Percentiles rank a stretch among this genome's conserved stretches.
Evolutionary conservation across 1,284 basidiomycete genomes (phyloP).

Genomic region (Cryptococcus wingfieldii): DNA sequence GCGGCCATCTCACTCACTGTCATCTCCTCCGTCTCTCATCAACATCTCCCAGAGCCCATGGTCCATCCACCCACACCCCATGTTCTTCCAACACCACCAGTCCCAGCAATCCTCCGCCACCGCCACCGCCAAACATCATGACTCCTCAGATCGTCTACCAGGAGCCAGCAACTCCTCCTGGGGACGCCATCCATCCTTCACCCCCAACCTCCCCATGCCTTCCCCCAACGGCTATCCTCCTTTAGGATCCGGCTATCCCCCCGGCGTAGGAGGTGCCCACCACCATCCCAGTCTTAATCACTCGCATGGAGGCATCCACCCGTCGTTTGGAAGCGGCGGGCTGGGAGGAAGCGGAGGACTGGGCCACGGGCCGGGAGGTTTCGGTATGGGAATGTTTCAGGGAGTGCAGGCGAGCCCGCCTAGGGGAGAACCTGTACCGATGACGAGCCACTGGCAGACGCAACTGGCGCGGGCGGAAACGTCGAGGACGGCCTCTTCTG

Average conservation of each 20-base stretch:
- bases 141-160: constrained; percentile 16
- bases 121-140: constrained; percentile 35
- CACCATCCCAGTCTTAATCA: constrained; percentile 22
- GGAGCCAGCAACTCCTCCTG: constrained; percentile 17
- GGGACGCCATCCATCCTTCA: constrained; percentile 22
- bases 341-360: constrained; percentile 14
- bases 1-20: no score
- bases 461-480: constrained; percentile 47
- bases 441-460: constrained; percentile 48
- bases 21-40: no score
- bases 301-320: constrained; percentile 19
- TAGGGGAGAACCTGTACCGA: constrained; percentile 35
- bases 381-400: constrained; percentile 20
- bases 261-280: constrained; percentile 21
- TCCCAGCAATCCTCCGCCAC: constrained; percentile 26
- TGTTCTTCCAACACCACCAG: constrained; percentile 31
- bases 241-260: constrained; percentile 14
- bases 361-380: constrained; percentile 18
- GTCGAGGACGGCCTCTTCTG: constrained; percentile 53
- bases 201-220: constrained; percentile 22
- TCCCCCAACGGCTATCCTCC: constrained; percentile 23
- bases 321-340: constrained; percentile 11
- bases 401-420: constrained; percentile 34
- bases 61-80: constrained; percentile 15
- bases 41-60: no score